Evolutionary conservation across 306 rosid species (phyloP).

Genomic region (Sophora flavescens): DNA sequence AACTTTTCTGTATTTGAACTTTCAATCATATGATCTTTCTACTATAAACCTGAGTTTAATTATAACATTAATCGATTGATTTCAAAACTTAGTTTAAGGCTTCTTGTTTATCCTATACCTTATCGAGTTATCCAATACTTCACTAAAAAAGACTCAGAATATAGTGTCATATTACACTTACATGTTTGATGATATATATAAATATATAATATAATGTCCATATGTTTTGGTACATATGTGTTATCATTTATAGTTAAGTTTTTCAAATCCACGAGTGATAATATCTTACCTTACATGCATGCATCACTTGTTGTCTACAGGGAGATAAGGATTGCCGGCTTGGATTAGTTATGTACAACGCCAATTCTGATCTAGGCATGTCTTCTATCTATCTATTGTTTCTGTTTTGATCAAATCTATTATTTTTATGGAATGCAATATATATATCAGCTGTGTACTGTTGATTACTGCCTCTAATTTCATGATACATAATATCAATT

Average conservation of each 20-base stretch:
- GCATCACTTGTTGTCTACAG: neutral
- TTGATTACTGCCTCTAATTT: neutral
- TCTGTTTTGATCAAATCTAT: neutral
- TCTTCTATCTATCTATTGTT: neutral
- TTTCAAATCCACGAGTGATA: neutral
- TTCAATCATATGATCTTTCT: neutral
- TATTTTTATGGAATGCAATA: neutral
- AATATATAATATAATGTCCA: too few relatives aligned
- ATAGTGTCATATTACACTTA: too few relatives aligned
- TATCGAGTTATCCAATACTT: neutral
- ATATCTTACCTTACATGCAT: neutral
- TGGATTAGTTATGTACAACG: neutral
- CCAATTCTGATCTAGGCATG: neutral
- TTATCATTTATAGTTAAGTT: neutral
- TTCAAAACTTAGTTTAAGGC: neutral
- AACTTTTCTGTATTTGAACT: neutral
- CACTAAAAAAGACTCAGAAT: too few relatives aligned
- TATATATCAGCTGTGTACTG: too few relatives aligned
- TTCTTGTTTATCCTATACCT: neutral
- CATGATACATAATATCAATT: neutral
- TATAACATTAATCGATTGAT: too few relatives aligned
- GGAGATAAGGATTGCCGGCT: neutral
- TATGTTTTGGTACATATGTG: neutral
- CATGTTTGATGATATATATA: too few relatives aligned
- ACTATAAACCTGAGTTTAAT: too few relatives aligned